Evolutionary conservation across 345 rosid species (phyloP).

Genomic region (Salix arbutifolia): DNA sequence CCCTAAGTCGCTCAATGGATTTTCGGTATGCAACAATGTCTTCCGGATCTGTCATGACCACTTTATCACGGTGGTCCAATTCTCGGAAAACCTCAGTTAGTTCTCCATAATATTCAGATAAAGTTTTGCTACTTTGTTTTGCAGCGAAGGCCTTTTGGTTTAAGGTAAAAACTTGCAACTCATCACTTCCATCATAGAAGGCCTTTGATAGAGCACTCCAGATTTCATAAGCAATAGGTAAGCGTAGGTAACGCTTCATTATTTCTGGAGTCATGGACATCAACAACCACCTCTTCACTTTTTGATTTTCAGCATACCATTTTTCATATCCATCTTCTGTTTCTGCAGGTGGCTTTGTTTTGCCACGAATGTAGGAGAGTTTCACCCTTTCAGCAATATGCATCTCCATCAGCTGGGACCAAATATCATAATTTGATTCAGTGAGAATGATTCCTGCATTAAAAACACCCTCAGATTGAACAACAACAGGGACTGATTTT

Average conservation of each 20-base stretch:
- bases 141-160: neutral
- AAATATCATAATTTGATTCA: too few species aligned
- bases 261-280: neutral
- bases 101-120: neutral
- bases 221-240: neutral
- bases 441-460: too few species aligned
- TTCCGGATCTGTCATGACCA: neutral
- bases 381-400: too few species aligned
- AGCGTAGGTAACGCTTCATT: neutral
- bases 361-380: neutral
- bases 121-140: neutral
- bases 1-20: neutral
- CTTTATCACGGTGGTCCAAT: neutral
- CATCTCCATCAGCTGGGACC: too few species aligned
- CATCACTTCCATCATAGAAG: slow-evolving; percentile 2
- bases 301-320: slow-evolving; percentile 4
- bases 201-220: slow-evolving; percentile 6
- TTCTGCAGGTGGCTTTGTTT: neutral
- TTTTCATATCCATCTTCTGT: neutral
- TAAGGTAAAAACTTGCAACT: neutral
- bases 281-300: neutral
- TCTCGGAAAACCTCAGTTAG: neutral
- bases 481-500: too few species aligned
- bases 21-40: neutral
- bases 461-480: too few species aligned